Conservation (phyloP, 2,329 filamentous ascomycete genomes). For the Parastagonospora nodorum region DNA sequence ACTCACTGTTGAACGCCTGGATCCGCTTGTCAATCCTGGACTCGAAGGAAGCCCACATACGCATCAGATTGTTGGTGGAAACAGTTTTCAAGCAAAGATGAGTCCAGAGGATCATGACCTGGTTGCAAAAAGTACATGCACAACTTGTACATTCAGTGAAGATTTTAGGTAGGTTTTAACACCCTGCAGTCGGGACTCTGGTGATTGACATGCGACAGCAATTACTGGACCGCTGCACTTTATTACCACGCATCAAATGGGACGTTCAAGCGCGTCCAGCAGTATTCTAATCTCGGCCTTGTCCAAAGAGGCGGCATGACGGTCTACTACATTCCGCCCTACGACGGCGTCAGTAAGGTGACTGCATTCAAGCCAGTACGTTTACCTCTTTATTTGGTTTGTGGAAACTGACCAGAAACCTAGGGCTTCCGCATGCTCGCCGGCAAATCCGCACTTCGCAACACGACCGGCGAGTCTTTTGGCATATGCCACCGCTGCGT, state of each 20-base stretch:
- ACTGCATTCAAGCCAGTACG: conserved; percentile 37
- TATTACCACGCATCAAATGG: conserved; percentile 37
- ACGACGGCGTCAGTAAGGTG: conserved; percentile 30
- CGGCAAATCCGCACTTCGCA: conserved; percentile 43
- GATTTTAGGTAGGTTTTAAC: conserved; percentile 15
- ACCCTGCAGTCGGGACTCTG: neutral
- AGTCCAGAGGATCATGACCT: conserved; percentile 31
- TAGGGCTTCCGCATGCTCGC: conserved; percentile 55
- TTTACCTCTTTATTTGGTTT: neutral
- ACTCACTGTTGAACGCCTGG: conserved; percentile 34
- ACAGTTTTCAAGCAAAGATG: conserved; percentile 34
- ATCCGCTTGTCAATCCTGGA: conserved; percentile 36
- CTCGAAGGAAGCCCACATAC: conserved; percentile 33
- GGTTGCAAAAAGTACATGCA: conserved; percentile 28
- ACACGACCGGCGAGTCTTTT: conserved; percentile 35
- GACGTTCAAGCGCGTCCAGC: conserved; percentile 37
- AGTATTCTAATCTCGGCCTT: conserved; percentile 29
- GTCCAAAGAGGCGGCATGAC: conserved; percentile 36
- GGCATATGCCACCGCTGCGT: conserved; percentile 41
- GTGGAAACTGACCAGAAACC: conserved; percentile 11
- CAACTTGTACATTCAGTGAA: conserved; percentile 35
- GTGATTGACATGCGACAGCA: conserved; percentile 9
- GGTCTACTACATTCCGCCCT: conserved; percentile 40
- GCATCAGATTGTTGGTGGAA: conserved; percentile 38
- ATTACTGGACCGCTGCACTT: conserved; percentile 40